Evolutionary conservation across 768 basidiomycete genomes (phyloP), one percentile per base, ranked within the genome.

Genomic region (Mycena kentingensis): DNA sequence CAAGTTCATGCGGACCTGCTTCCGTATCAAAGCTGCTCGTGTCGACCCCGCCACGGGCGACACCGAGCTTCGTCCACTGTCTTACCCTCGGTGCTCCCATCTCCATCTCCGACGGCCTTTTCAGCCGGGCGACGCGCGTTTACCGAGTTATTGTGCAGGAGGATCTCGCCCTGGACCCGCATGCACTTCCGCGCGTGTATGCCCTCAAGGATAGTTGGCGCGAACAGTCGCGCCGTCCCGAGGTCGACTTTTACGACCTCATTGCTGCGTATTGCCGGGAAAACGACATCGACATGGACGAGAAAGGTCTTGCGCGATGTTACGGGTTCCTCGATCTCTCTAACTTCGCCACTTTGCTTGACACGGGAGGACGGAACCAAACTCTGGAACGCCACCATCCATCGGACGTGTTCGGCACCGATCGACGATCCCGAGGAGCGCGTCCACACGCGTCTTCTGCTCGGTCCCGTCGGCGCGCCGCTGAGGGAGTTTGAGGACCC

Each of bases 391-490:
- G n/a, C n/a, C n/a, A n/a, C n/a, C n/a, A n/a, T n/a, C n/a, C n/a
- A n/a, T n/a, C n/a, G n/a, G n/a, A n/a, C n/a, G n/a, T n/a, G n/a
- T n/a, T n/a, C n/a, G n/a, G n/a, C n/a, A n/a, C n/a, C n/a, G n/a
- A n/a, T n/a, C n/a, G n/a, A n/a, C n/a, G n/a, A n/a, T n/a, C n/a
- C n/a, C n/a, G n/a, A n/a, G n/a, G n/a, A n/a, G n/a, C 57, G 52
- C 21, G 8, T 15, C 18, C 57, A 58, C 26, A 46, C 18, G 7
- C 52, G 57, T 2, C 16, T 32, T 2, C 26, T 58, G 4, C 24
- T 58, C 7, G 43, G 47, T 22, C 52, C 57, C 3, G 57, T 58
- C 4, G 57, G 57, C 24, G 3, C 4, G 29, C 31, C 51, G 1
- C 46, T 58, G 28, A 31, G 44, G 2, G 13, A 16, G 1, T 58